phyloP scores from a whole-genome alignment of 805 yeast genomes.

The Debaryomyces prosopidis region DNA sequence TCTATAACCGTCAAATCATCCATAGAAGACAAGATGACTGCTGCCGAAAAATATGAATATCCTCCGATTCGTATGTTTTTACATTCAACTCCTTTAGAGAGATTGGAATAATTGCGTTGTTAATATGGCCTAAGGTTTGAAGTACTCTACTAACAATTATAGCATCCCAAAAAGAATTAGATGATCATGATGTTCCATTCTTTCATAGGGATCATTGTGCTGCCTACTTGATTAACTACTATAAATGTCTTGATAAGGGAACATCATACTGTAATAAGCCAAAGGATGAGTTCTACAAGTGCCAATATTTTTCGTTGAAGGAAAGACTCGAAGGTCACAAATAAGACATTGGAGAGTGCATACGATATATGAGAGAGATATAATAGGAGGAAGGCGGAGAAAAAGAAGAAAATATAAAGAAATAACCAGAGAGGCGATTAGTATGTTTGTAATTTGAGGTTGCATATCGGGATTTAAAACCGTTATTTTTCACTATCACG shows the following conservation, averaged over 20 bases:
- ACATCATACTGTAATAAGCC: slow-evolving; percentile 39
- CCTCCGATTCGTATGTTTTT: slow-evolving; percentile 20
- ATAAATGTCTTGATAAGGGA: slow-evolving; percentile 45
- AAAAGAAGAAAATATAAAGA: too few species aligned
- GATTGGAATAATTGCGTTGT: neutral
- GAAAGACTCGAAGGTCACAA: slow-evolving; percentile 36
- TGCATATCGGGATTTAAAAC: too few species aligned
- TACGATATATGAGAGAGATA: neutral
- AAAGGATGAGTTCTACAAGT: slow-evolving; percentile 45
- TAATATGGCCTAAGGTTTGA: too few species aligned
- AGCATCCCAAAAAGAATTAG: slow-evolving; percentile 37
- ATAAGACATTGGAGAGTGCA: neutral
- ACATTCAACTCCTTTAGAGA: neutral
- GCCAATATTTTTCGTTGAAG: slow-evolving; percentile 43
- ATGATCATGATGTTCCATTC: slow-evolving; percentile 42
- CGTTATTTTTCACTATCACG: too few species aligned
- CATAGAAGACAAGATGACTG: slow-evolving; percentile 3
- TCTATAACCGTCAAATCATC: neutral
- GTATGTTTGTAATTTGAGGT: too few species aligned
- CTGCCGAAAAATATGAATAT: slow-evolving; percentile 15
- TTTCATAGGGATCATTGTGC: slow-evolving; percentile 47
- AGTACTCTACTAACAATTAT: slow-evolving; percentile 1
- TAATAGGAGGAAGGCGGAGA: too few species aligned
- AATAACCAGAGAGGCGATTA: too few species aligned
- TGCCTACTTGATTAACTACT: slow-evolving; percentile 41